Evolutionary conservation across 148 eudicot genomes (phyloP).

Genomic region (Rhododendron ferrugineum): DNA sequence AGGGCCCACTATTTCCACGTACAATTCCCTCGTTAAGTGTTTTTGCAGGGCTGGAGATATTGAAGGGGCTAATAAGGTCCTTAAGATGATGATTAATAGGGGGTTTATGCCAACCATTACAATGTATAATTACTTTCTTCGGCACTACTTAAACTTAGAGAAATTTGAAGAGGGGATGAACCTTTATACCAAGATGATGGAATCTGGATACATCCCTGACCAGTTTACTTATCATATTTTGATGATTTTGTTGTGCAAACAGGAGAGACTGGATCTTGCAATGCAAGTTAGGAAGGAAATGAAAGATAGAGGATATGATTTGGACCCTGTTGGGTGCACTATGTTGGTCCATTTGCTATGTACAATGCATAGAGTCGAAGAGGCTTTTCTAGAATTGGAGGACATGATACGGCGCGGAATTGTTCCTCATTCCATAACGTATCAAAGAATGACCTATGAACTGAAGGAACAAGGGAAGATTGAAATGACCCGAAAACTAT

Average conservation of each 20-base stretch:
- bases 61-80: slow-evolving; percentile 57
- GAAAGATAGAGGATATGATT: slow-evolving; percentile 48
- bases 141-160: slow-evolving; percentile 40
- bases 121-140: slow-evolving; percentile 64
- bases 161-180: slow-evolving; percentile 50
- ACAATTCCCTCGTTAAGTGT: slow-evolving; percentile 67
- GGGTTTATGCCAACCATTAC: slow-evolving; percentile 51
- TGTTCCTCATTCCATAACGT: slow-evolving; percentile 45
- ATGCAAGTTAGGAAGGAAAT: slow-evolving; percentile 53
- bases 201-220: slow-evolving; percentile 52
- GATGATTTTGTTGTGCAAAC: slow-evolving; percentile 59
- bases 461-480: slow-evolving; percentile 45
- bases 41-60: slow-evolving; percentile 78
- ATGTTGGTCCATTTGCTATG: slow-evolving; percentile 53
- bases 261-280: slow-evolving; percentile 45
- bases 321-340: slow-evolving; percentile 45
- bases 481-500: slow-evolving; percentile 34
- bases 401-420: slow-evolving; percentile 54
- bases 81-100: slow-evolving; percentile 65
- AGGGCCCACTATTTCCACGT: slow-evolving; percentile 63
- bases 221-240: slow-evolving; percentile 53
- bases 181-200: slow-evolving; percentile 54
- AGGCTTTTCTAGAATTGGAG: slow-evolving; percentile 55
- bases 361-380: slow-evolving; percentile 40
- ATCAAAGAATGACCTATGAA: slow-evolving; percentile 38